Evolutionary conservation across 306 rosid species (phyloP).

Genomic region (Dryas drummondii): DNA sequence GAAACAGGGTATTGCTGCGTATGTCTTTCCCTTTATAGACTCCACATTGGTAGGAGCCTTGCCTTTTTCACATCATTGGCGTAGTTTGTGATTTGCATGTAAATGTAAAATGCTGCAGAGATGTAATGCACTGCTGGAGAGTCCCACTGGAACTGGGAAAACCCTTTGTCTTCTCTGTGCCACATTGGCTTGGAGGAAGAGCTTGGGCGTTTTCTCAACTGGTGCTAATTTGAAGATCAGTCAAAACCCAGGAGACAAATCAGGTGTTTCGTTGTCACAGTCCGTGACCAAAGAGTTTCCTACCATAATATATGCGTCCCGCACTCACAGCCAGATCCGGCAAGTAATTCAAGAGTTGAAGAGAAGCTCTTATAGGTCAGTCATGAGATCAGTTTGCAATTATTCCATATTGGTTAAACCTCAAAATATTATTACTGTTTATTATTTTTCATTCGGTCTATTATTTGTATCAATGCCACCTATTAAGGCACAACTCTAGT

Average conservation of each 20-base stretch:
- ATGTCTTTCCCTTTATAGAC: background rate
- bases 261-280: slow-evolving; percentile 40
- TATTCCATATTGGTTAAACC: background rate
- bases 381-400: slow-evolving; percentile 4
- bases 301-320: slow-evolving; percentile 74
- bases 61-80: background rate
- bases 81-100: slow-evolving; percentile 11
- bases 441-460: background rate
- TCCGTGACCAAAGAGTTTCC: slow-evolving; percentile 43
- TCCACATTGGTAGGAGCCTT: background rate
- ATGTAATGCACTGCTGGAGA: slow-evolving; percentile 86
- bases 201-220: slow-evolving; percentile 73
- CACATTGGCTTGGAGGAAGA: slow-evolving; percentile 90
- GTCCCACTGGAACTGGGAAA: slow-evolving; percentile 98
- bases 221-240: slow-evolving; percentile 42
- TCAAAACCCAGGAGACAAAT: slow-evolving; percentile 39
- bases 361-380: slow-evolving; percentile 80
- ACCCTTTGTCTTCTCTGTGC: slow-evolving; percentile 96
- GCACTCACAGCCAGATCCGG: slow-evolving; percentile 98
- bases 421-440: background rate
- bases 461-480: background rate
- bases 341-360: slow-evolving; percentile 91
- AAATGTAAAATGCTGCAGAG: slow-evolving; percentile 45
- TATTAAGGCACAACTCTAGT: background rate
- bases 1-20: background rate